Percentiles rank a stretch among this genome's conserved stretches.
These are phyloP conservation scores for Tuber brumale DNA, from an alignment of 495 filamentous ascomycete genomes.

Conservation along the genomic window DNA sequence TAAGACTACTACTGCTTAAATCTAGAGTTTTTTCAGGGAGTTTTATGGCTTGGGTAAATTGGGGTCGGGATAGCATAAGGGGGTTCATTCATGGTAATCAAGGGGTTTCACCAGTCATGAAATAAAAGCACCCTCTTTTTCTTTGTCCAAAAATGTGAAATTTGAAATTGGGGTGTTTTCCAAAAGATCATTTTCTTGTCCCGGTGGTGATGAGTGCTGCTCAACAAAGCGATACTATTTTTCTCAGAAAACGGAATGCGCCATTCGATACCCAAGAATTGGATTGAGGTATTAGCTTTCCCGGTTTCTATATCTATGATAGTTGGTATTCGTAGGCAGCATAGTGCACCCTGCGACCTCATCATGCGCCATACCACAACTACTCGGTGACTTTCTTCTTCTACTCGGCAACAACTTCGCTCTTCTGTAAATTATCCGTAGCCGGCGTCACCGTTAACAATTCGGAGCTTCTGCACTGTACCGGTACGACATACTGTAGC, in stretches of 20 bases:
- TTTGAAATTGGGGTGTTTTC: neutral
- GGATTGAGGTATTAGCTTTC: neutral
- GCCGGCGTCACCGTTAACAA: neutral
- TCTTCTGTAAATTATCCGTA: neutral
- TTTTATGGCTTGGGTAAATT: neutral
- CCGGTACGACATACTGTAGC: neutral
- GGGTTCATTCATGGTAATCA: neutral
- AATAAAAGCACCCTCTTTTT: neutral
- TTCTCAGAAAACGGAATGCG: neutral
- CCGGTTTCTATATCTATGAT: neutral
- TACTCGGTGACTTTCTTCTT: neutral
- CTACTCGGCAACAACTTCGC: neutral
- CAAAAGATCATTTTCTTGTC: neutral
- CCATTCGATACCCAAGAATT: neutral
- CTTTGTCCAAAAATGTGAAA: neutral
- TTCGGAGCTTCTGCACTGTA: neutral
- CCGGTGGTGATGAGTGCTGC: neutral
- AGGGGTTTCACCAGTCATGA: neutral
- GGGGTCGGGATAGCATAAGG: neutral
- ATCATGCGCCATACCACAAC: neutral
- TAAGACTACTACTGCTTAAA: conserved; percentile 48
- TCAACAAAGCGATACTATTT: neutral
- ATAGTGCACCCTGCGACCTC: neutral
- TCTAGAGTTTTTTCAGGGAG: neutral
- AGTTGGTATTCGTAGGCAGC: neutral